These are phyloP conservation scores for Hymenoscyphus infarciens DNA, from an alignment of 2,329 filamentous ascomycete genomes.

Conservation along the genomic window DNA sequence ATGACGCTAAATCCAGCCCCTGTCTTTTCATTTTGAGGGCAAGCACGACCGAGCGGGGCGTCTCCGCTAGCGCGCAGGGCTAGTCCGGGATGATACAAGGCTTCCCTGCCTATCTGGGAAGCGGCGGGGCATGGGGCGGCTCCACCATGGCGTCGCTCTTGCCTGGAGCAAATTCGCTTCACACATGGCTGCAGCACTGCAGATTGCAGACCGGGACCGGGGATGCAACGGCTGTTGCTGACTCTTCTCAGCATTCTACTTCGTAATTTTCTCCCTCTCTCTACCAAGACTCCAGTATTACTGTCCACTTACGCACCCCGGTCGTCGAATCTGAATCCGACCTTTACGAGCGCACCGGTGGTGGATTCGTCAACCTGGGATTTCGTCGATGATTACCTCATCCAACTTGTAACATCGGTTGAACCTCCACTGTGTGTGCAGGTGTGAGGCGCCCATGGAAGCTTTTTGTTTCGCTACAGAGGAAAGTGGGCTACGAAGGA, in stretches of 20 bases:
- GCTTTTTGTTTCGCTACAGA: neutral
- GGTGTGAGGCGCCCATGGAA: too few relatives aligned
- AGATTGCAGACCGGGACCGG: neutral
- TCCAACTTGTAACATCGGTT: neutral
- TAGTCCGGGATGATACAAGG: neutral
- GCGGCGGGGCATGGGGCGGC: neutral
- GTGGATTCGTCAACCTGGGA: neutral
- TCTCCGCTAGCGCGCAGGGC: neutral
- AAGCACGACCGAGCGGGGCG: conserved; percentile 1
- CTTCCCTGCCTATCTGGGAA: neutral
- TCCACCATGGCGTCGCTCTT: neutral
- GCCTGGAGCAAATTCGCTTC: neutral
- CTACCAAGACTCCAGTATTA: neutral
- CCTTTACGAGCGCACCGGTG: neutral
- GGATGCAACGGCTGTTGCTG: neutral
- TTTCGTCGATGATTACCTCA: too few relatives aligned
- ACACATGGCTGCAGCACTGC: neutral
- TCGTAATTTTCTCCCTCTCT: neutral
- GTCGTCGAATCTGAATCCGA: neutral
- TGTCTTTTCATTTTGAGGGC: neutral
- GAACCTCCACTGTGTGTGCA: too few relatives aligned
- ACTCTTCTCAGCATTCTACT: neutral
- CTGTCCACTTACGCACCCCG: neutral
- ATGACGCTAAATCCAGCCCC: neutral
- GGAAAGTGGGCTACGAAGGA: neutral